Evolutionary conservation across 2,329 filamentous ascomycete species (phyloP), one percentile per base, ranked within the genome.

Genomic region (Xylariales sp.): DNA sequence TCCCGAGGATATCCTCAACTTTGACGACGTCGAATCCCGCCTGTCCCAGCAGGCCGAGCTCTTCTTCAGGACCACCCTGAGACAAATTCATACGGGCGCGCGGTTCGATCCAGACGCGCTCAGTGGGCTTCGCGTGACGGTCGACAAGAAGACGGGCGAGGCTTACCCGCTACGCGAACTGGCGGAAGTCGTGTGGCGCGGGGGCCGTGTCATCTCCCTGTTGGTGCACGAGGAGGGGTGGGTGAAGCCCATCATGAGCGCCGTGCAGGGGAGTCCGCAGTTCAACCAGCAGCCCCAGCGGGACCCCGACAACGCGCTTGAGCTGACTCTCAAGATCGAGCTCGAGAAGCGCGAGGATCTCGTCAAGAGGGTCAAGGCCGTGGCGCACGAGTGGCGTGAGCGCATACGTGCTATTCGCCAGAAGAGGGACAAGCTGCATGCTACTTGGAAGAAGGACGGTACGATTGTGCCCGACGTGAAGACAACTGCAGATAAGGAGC

Each of bases 201-300:
- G 81, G 50, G 81, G 80, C 0, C 77, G 81, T 28, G 73, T 76
- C 9, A 77, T 81, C 60, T 77, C 75, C 28, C 75, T 83, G 67
- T 72, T 83, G 2, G 79, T 78, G 52, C 79, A 81, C 71, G 81
- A 83, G 72, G 77, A 71, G 46, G 76, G 71, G 7, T 84, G 83
- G 74, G 77, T 87, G 72, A 85, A 86, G 80, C 81, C 84, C 72
- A 83, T 88, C 79, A 83, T 87, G 82, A 83, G 81, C 74, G 86
- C 86, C 39, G 80, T 88, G 58, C 85, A 87, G 78, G 73, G 77
- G 36, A 83, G 81, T 73, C 74, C 77, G n/a, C 82, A 85, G 72
- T 88, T 86, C 78, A 88, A 88, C 81, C 86, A 88, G 82, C 86
- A 88, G 82, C 86, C 86, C 54, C 87, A 89, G 82, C 81, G 81